A percentile compares a stretch with the other conserved stretches of the same genome.
Conservation (phyloP, 495 filamentous ascomycete genomes). For the Aspergillus haitiensis region DNA sequence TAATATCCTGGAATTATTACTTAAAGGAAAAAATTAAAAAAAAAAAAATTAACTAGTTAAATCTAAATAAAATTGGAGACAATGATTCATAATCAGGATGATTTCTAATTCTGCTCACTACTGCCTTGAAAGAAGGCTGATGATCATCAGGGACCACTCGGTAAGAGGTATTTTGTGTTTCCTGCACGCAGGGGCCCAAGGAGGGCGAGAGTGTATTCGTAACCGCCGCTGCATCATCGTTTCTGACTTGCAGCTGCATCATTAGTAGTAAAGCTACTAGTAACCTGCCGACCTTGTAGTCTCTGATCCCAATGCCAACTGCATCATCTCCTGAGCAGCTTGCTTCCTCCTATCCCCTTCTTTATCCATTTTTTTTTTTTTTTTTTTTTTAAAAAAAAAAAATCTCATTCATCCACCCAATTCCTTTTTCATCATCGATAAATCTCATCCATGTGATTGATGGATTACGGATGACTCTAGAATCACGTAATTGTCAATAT, state of each 20-base stretch:
- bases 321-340: slow-evolving; percentile 1
- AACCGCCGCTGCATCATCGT: slow-evolving; percentile 1
- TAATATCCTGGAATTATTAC: not conserved
- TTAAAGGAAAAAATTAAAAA: not conserved
- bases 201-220: slow-evolving; percentile 9
- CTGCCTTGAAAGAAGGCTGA: not conserved
- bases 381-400: not conserved
- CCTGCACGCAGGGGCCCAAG: slow-evolving; percentile 11
- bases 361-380: not conserved
- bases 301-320: slow-evolving; percentile 9
- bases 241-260: slow-evolving; percentile 7
- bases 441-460: slow-evolving; percentile 15
- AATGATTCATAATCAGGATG: no score
- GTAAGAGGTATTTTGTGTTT: no score
- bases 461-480: not conserved
- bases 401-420: not conserved
- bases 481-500: slow-evolving; percentile 9
- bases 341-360: not conserved
- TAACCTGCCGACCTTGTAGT: not conserved
- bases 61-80: not conserved
- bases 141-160: slow-evolving; percentile 17
- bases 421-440: not conserved
- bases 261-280: no score
- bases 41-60: not conserved
- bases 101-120: not conserved